Conservation (phyloP, 208 protist genomes). For the Trypanosoma lewisi region DNA sequence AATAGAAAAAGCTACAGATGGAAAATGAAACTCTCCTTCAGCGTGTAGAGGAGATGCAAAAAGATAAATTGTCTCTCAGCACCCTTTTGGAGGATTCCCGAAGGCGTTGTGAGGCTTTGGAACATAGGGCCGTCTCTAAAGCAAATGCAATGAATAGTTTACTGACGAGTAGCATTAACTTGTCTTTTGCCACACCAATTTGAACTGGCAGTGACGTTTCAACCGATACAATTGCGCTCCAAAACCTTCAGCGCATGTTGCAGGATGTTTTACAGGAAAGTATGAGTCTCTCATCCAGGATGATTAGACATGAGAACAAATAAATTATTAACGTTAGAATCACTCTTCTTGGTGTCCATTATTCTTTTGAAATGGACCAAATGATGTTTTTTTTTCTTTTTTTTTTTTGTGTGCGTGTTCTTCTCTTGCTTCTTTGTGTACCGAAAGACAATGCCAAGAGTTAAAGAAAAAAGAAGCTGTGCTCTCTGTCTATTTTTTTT, state of each 20-base stretch:
- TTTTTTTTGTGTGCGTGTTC: constrained; percentile 11
- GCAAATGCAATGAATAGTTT: constrained; percentile 34
- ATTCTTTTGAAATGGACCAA: not conserved
- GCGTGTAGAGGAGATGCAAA: constrained; percentile 48
- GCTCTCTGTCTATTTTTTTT: not conserved
- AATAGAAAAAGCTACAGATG: constrained; percentile 51
- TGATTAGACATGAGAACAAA: constrained; percentile 24
- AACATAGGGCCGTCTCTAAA: constrained; percentile 33
- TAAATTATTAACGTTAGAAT: not conserved
- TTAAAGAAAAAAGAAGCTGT: too few species aligned
- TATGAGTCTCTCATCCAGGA: constrained; percentile 44
- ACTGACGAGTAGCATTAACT: constrained; percentile 14
- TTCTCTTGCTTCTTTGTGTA: not conserved
- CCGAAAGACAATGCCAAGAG: too few species aligned
- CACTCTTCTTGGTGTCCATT: not conserved
- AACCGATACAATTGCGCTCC: constrained; percentile 35
- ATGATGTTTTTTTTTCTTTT: too few species aligned
- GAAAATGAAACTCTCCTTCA: constrained; percentile 59
- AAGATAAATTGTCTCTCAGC: constrained; percentile 55
- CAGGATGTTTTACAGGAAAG: constrained; percentile 65
- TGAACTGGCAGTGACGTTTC: not conserved
- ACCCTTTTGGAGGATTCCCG: constrained; percentile 45
- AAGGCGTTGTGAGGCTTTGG: constrained; percentile 29
- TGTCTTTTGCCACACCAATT: constrained; percentile 17
- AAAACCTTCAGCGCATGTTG: constrained; percentile 57